Percentiles rank a stretch among this genome's conserved stretches.
Conservation (phyloP, 345 rosid genomes). For the Luvunga scandens region DNA sequence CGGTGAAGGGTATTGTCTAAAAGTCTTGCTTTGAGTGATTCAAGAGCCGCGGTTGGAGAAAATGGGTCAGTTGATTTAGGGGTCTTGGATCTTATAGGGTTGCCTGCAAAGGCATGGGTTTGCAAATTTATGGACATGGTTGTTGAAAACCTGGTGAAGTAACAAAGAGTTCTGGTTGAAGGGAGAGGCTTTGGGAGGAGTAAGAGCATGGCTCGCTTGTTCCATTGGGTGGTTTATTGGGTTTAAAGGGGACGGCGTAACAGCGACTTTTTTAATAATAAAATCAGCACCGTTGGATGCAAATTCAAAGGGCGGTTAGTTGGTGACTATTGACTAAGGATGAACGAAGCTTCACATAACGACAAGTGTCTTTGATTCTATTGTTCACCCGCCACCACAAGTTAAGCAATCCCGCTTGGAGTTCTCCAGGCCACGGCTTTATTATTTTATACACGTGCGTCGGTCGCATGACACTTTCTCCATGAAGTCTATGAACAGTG, state of each 20-base stretch:
- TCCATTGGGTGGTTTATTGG: slow-evolving; percentile 9
- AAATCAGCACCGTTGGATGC: too few relatives aligned
- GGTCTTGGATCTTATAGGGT: slow-evolving; percentile 54
- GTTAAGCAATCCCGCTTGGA: too few relatives aligned
- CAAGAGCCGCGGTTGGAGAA: slow-evolving; percentile 60
- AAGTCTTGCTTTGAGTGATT: slow-evolving; percentile 57
- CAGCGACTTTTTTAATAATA: not conserved
- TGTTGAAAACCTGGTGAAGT: slow-evolving; percentile 17
- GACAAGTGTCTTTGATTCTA: slow-evolving; percentile 12
- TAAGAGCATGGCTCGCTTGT: slow-evolving; percentile 32
- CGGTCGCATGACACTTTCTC: too few relatives aligned
- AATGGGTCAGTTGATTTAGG: slow-evolving; percentile 58
- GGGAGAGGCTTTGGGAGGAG: slow-evolving; percentile 26
- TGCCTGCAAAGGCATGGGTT: slow-evolving; percentile 84
- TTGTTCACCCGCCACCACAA: not conserved
- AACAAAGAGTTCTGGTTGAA: slow-evolving; percentile 21
- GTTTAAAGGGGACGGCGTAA: not conserved
- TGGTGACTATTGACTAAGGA: slow-evolving; percentile 14
- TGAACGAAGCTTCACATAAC: not conserved
- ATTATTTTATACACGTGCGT: too few relatives aligned
- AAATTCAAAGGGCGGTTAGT: not conserved
- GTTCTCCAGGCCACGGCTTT: too few relatives aligned
- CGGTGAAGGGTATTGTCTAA: slow-evolving; percentile 34
- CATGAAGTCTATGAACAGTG: too few relatives aligned
- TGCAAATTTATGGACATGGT: slow-evolving; percentile 63